Conservation (phyloP, 2,329 filamentous ascomycete genomes). For the Hyphodiscus sp. region DNA sequence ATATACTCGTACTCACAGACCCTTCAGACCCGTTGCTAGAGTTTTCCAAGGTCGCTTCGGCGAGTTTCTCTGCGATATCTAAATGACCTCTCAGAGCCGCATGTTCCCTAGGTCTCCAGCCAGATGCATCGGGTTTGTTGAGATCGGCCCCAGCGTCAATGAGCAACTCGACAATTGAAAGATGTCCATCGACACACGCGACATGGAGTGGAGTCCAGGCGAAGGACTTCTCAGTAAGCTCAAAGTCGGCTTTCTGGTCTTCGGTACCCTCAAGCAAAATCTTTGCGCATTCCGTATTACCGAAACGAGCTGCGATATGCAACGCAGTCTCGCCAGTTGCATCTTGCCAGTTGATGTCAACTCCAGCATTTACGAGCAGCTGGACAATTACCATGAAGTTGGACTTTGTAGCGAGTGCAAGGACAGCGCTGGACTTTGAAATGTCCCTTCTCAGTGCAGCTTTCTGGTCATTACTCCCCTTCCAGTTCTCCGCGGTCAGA, state of each 20-base stretch:
- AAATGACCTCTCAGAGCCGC: slow-evolving; percentile 86
- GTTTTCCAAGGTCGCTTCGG: slow-evolving; percentile 31
- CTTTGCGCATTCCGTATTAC: slow-evolving; percentile 72
- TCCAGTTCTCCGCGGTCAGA: slow-evolving; percentile 73
- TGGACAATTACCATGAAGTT: slow-evolving; percentile 81
- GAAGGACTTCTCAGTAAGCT: slow-evolving; percentile 76
- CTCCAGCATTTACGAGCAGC: slow-evolving; percentile 80
- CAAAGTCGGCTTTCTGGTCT: slow-evolving; percentile 67
- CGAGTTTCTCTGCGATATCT: slow-evolving; percentile 65
- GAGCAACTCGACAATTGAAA: slow-evolving; percentile 68
- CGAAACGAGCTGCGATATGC: slow-evolving; percentile 85
- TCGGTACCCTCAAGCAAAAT: slow-evolving; percentile 66
- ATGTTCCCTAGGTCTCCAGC: slow-evolving; percentile 92
- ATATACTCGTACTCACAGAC: slow-evolving; percentile 16
- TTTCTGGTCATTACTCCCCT: slow-evolving; percentile 54
- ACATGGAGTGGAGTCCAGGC: slow-evolving; percentile 95
- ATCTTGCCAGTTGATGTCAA: slow-evolving; percentile 91
- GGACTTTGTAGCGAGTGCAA: slow-evolving; percentile 81
- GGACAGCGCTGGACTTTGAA: slow-evolving; percentile 77
- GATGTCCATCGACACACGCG: slow-evolving; percentile 81
- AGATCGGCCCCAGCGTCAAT: slow-evolving; percentile 72
- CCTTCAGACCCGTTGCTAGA: slow-evolving; percentile 28
- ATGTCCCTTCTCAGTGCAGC: slow-evolving; percentile 60
- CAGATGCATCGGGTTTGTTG: slow-evolving; percentile 71
- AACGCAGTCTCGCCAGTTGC: slow-evolving; percentile 84